Percentiles rank a stretch among this genome's conserved stretches.
phyloP scores from a whole-genome alignment of 768 basidiomycete species.

The Amanita inopinata region DNA sequence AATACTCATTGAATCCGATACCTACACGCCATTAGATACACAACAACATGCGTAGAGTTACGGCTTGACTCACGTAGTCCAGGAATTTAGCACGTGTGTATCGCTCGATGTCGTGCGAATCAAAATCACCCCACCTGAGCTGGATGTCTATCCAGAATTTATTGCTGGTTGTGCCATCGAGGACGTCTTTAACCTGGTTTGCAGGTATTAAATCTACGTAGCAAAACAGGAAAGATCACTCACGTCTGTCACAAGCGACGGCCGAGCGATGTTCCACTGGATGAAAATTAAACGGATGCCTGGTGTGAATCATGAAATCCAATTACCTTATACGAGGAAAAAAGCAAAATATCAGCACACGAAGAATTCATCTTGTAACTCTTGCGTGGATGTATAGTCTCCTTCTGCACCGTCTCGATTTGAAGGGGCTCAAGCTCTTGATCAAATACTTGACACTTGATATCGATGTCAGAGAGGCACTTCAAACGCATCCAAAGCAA shows the following conservation, averaged over 20 bases:
- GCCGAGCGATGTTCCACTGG: slow-evolving; percentile 98
- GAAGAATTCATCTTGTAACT: slow-evolving; percentile 99
- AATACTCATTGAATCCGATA: slow-evolving; percentile 97
- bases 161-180: slow-evolving; percentile 96
- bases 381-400: slow-evolving; percentile 98
- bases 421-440: slow-evolving; percentile 96
- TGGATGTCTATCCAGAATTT: slow-evolving; percentile 99
- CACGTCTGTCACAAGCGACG: slow-evolving; percentile 90
- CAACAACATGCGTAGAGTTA: no score
- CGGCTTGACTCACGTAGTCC: slow-evolving; percentile 96
- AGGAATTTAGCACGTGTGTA: slow-evolving; percentile 99
- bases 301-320: no score
- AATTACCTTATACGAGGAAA: slow-evolving; percentile 95
- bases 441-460: slow-evolving; percentile 93
- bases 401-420: slow-evolving; percentile 99
- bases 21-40: no score
- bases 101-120: slow-evolving; percentile 97
- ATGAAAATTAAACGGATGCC: no score
- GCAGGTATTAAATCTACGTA: slow-evolving; percentile 2
- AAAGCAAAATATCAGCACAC: slow-evolving; percentile 96
- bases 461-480: slow-evolving; percentile 4
- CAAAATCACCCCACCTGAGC: slow-evolving; percentile 96
- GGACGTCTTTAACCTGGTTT: slow-evolving; percentile 76
- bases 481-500: slow-evolving; percentile 4
- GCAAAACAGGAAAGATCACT: slow-evolving; percentile 17